Percentiles rank a stretch among this genome's conserved stretches.
These are phyloP conservation scores for Aspergillus egyptiacus DNA, from an alignment of 495 filamentous ascomycete species.

Conservation along the genomic window DNA sequence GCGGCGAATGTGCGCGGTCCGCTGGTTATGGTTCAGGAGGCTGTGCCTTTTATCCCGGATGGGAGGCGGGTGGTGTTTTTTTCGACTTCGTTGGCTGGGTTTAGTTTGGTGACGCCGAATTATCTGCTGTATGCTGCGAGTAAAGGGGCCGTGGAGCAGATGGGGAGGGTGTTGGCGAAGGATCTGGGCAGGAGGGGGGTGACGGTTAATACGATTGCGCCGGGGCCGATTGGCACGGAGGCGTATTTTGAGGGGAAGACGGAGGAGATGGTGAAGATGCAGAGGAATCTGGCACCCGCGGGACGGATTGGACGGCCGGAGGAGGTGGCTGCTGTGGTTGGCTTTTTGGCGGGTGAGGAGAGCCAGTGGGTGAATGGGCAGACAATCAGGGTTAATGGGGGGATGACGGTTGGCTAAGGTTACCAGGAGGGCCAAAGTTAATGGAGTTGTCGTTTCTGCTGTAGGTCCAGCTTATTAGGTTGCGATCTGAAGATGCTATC, in stretches of 20 bases:
- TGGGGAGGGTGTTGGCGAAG: slow-evolving; percentile 58
- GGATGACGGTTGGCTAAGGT: slow-evolving; percentile 12
- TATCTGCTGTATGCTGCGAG: slow-evolving; percentile 58
- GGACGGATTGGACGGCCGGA: slow-evolving; percentile 52
- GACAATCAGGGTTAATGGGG: slow-evolving; percentile 56
- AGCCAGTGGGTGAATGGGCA: slow-evolving; percentile 63
- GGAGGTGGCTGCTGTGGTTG: slow-evolving; percentile 55
- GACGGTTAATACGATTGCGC: slow-evolving; percentile 58
- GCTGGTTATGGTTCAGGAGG: slow-evolving; percentile 24
- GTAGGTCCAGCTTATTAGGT: no score
- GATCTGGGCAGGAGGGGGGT: slow-evolving; percentile 57
- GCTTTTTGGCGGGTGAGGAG: slow-evolving; percentile 46
- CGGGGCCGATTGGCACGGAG: slow-evolving; percentile 53
- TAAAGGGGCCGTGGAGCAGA: slow-evolving; percentile 68
- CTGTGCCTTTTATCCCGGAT: slow-evolving; percentile 52
- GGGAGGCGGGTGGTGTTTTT: slow-evolving; percentile 57
- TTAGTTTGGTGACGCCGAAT: slow-evolving; percentile 44
- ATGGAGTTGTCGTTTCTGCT: neutral
- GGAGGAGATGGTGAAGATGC: slow-evolving; percentile 28
- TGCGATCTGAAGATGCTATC: no score
- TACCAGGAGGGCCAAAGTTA: neutral
- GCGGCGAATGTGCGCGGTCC: slow-evolving; percentile 4
- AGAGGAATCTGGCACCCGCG: slow-evolving; percentile 49
- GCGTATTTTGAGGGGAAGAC: slow-evolving; percentile 57
- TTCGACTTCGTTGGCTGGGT: slow-evolving; percentile 46